These are phyloP conservation scores for Fraxinus dipetala DNA, from an alignment of 305 asterid species.

Conservation along the genomic window DNA sequence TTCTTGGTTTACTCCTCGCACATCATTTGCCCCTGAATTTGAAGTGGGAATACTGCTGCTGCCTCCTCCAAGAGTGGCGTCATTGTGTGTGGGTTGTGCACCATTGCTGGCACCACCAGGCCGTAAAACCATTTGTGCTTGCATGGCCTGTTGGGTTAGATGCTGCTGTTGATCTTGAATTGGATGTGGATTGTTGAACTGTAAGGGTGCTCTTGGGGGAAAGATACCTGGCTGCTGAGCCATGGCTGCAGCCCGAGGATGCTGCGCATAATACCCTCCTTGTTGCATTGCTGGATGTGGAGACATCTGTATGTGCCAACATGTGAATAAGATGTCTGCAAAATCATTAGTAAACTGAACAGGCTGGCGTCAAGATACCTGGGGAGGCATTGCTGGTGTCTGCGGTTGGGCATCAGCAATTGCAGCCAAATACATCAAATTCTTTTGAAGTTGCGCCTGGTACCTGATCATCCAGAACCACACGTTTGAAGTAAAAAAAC, in stretches of 20 bases:
- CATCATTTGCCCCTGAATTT: slow-evolving; percentile 33
- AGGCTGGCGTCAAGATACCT: slow-evolving; percentile 34
- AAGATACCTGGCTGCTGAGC: slow-evolving; percentile 64
- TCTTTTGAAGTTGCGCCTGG: slow-evolving; percentile 89
- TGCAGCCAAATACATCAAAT: slow-evolving; percentile 96
- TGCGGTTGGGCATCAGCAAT: slow-evolving; percentile 96
- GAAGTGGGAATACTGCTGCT: slow-evolving; percentile 27
- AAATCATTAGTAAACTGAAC: not conserved
- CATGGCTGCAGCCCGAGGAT: slow-evolving; percentile 63
- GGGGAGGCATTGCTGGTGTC: slow-evolving; percentile 66
- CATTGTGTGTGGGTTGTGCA: slow-evolving; percentile 36
- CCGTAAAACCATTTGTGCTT: slow-evolving; percentile 46
- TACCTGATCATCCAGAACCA: slow-evolving; percentile 48
- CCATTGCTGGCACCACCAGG: slow-evolving; percentile 47
- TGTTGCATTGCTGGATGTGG: slow-evolving; percentile 71
- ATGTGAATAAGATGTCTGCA: not conserved
- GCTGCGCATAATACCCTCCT: slow-evolving; percentile 79
- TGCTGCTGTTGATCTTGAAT: slow-evolving; percentile 54
- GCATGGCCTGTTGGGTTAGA: slow-evolving; percentile 31
- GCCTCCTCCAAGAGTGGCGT: slow-evolving; percentile 41
- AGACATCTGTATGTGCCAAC: slow-evolving; percentile 51
- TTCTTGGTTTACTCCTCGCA: slow-evolving; percentile 45
- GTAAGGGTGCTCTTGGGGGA: slow-evolving; percentile 47
- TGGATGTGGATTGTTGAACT: slow-evolving; percentile 39
- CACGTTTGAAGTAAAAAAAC: not conserved